A percentile compares a stretch with the other conserved stretches of the same genome.
phyloP scores from a whole-genome alignment of 2,329 filamentous ascomycete genomes.

The Zasmidium angulare region DNA sequence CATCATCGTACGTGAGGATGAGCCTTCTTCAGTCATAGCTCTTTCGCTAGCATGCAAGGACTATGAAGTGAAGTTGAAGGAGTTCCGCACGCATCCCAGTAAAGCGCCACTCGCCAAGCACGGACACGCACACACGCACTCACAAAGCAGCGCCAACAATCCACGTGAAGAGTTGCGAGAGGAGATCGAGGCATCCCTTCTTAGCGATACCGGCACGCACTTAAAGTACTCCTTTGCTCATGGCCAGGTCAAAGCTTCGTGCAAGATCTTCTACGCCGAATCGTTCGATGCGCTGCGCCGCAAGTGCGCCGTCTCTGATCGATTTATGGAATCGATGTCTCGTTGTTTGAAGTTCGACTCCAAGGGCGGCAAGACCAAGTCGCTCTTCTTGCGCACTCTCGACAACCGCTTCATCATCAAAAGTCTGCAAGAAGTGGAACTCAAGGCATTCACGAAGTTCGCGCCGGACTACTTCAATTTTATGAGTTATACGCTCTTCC shows the following conservation, averaged over 20 bases:
- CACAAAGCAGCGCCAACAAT: constrained; percentile 21
- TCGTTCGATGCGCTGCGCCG: constrained; percentile 92
- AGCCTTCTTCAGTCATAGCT: constrained; percentile 93
- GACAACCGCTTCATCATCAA: constrained; percentile 94
- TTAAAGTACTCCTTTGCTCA: constrained; percentile 95
- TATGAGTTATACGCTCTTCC: constrained; percentile 94
- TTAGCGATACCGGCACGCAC: constrained; percentile 84
- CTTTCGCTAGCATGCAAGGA: constrained; percentile 86
- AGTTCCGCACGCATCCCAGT: constrained; percentile 53
- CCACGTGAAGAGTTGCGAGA: constrained; percentile 60
- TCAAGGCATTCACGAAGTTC: constrained; percentile 89
- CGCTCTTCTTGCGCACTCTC: constrained; percentile 92
- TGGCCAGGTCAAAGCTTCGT: constrained; percentile 90
- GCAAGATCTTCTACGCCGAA: constrained; percentile 98
- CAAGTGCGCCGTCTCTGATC: constrained; percentile 89
- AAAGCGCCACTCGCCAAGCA: constrained; percentile 25
- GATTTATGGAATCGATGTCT: constrained; percentile 92
- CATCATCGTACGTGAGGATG: constrained; percentile 94
- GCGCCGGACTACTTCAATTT: constrained; percentile 96
- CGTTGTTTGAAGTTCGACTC: constrained; percentile 97
- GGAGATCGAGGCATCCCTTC: constrained; percentile 74
- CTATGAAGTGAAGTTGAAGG: constrained; percentile 75
- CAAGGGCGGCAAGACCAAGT: constrained; percentile 96
- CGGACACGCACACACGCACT: constrained; percentile 26
- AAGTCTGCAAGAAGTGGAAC: constrained; percentile 85